Evolutionary conservation across 257 asterid genomes (phyloP).

Genomic region (Handroanthus guayacan): DNA sequence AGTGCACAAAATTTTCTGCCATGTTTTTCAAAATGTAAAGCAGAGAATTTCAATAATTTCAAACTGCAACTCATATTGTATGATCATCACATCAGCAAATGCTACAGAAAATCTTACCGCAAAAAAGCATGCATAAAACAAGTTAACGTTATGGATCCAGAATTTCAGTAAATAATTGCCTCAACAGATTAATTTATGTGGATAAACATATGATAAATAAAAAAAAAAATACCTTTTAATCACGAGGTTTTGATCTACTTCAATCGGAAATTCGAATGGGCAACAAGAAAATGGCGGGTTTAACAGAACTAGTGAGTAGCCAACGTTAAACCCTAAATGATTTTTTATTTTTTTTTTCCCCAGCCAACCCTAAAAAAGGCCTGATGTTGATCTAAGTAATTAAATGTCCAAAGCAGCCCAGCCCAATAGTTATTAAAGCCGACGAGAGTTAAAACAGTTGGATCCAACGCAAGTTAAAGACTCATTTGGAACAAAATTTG

Average conservation of each 20-base stretch:
- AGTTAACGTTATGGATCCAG: neutral
- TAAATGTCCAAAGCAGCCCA: neutral
- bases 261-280: neutral
- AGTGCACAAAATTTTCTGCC: neutral
- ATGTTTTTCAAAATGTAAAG: neutral
- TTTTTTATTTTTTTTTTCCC: too few species aligned
- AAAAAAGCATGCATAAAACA: neutral
- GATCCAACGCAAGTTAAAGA: neutral
- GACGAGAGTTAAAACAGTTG: neutral
- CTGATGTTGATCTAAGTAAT: neutral
- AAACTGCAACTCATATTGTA: neutral
- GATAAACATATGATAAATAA: neutral
- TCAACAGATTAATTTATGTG: neutral
- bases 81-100: neutral
- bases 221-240: neutral
- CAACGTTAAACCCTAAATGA: conserved; percentile 6
- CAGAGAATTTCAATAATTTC: neutral
- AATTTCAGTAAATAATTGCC: neutral
- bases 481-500: neutral
- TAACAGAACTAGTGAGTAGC: neutral
- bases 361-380: too few species aligned
- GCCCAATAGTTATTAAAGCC: neutral
- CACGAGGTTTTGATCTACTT: neutral
- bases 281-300: neutral
- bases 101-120: neutral